phyloP scores from a whole-genome alignment of 2,329 filamentous ascomycete species.

The Penicillium sp. region DNA sequence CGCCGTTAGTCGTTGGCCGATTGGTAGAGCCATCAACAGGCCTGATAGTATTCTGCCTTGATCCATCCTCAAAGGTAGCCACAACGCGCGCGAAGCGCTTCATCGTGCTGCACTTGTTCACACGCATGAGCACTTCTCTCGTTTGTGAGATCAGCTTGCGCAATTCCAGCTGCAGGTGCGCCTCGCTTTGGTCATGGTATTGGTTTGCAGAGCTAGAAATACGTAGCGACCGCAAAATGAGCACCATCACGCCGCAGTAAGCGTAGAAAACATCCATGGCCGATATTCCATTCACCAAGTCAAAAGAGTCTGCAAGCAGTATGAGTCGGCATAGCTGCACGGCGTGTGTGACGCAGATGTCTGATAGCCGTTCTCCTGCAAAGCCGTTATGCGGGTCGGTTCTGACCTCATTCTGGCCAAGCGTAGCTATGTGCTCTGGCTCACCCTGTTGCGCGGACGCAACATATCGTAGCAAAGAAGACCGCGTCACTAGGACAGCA shows the following conservation, averaged over 20 bases:
- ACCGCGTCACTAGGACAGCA: conserved; percentile 5
- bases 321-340: conserved; percentile 33
- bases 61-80: conserved; percentile 8
- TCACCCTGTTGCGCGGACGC: conserved; percentile 1
- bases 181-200: conserved; percentile 2
- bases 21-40: background rate
- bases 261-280: conserved; percentile 38
- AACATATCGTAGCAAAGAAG: conserved; percentile 4
- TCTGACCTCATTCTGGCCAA: background rate
- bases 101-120: conserved; percentile 9
- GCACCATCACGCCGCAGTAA: conserved; percentile 35
- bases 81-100: conserved; percentile 7
- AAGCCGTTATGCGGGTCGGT: background rate
- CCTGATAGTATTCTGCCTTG: background rate
- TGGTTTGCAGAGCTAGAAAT: conserved; percentile 4
- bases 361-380: conserved; percentile 1
- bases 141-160: conserved; percentile 1
- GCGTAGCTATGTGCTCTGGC: background rate
- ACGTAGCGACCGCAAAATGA: conserved; percentile 24
- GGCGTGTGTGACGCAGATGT: conserved; percentile 30
- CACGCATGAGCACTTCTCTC: conserved; percentile 6
- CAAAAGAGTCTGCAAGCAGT: conserved; percentile 32
- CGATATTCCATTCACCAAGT: conserved; percentile 35
- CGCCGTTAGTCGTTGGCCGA: background rate
- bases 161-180: background rate